phyloP scores from a whole-genome alignment of 306 rosid species.

The Quercus mongolica region DNA sequence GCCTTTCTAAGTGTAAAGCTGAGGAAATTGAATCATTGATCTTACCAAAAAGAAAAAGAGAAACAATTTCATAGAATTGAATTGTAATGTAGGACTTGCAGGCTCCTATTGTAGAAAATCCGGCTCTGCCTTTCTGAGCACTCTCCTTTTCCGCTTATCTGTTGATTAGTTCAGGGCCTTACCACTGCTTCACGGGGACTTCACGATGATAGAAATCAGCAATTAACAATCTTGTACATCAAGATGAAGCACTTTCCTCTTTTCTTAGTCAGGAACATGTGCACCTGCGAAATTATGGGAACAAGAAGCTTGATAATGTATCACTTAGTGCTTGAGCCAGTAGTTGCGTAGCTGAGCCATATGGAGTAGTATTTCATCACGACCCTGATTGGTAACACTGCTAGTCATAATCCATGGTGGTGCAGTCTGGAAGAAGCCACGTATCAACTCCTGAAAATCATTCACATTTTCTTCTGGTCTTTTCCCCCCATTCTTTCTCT shows the following conservation, averaged over 20 bases:
- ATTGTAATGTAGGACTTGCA: background rate
- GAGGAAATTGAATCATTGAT: background rate
- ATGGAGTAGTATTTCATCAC: slow-evolving; percentile 88
- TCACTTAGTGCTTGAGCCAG: slow-evolving; percentile 87
- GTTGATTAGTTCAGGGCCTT: slow-evolving; percentile 2
- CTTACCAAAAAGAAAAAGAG: background rate
- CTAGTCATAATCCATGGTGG: slow-evolving; percentile 99
- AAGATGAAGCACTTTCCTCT: background rate
- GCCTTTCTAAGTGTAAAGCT: background rate
- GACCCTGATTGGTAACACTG: slow-evolving; percentile 86
- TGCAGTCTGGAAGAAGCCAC: slow-evolving; percentile 61
- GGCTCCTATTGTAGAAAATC: background rate
- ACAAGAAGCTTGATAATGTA: background rate
- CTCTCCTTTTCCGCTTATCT: background rate
- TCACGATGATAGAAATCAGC: background rate
- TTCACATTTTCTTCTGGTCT: slow-evolving; percentile 82
- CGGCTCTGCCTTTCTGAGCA: background rate
- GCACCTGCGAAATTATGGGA: slow-evolving; percentile 1
- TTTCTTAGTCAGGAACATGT: background rate
- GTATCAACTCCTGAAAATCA: slow-evolving; percentile 81
- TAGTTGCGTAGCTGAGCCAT: slow-evolving; percentile 95
- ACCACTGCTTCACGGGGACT: background rate
- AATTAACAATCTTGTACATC: background rate
- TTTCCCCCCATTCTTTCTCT: slow-evolving; percentile 88
- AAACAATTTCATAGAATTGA: background rate